Evolutionary conservation across 2,329 filamentous ascomycete genomes (phyloP), one percentile per base, ranked within the genome.

Genomic region (Pseudodiploospora longispora): DNA sequence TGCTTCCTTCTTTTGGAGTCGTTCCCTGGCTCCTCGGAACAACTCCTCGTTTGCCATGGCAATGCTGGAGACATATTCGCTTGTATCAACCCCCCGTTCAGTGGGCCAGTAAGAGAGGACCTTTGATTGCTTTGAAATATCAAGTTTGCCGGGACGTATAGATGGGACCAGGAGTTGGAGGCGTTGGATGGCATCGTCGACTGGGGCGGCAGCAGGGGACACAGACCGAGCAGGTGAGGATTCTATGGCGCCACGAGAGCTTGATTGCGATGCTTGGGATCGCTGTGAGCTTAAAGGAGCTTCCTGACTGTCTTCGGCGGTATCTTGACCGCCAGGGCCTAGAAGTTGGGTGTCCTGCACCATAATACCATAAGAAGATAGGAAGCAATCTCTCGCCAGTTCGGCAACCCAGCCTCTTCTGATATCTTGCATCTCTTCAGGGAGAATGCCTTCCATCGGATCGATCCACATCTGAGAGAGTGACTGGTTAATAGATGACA

Each of bases 51-150:
- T 60, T 5, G 62, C 64, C 9, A 59, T 45, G 6, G 60, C 58
- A 19, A 69, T 59, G 34, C 63, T 67, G 10, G 67, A 69, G 3
- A 66, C 47, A 43, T 71, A 71, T 35, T 56, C 53, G 5, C 56
- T 54, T 2, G 59, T 59, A 12, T 58, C 54, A 3, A 61, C 52
- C 12, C 65, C 67, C 6, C 61, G 61, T 38, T 66, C 57, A 2
- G 56, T 53, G 1, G 67, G 67, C 68, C 68, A 71, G 47, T 60
- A 60, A 5, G 61, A 56, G 1, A 71, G 52, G 2, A 69, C 46
- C 4, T 49, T 54, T 3, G 60, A 55, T 28, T 55, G 51, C 31
- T 58, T 60, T 12, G 55, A 52, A 6, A 51, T 47, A 5, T 52
- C 55, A 40, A 61, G 46, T 27, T 54, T 56, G 2, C 53, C 55